Conservation (phyloP, 306 rosid species). For the Albizia julibrissin region DNA sequence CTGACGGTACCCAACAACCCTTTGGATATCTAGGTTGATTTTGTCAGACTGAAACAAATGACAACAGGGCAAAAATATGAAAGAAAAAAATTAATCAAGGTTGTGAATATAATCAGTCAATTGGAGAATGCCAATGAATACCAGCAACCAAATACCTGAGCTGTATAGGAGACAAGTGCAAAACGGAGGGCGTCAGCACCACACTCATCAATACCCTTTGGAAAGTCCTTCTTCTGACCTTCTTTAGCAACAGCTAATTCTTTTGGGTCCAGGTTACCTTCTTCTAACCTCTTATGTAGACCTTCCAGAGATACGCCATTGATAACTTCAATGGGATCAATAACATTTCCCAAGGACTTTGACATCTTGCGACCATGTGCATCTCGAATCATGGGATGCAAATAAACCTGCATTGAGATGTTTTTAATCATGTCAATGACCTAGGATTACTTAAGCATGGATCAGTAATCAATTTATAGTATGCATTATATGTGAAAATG, state of each 20-base stretch:
- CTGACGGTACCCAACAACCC: conserved; percentile 94
- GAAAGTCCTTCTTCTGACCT: conserved; percentile 90
- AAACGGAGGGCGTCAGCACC: conserved; percentile 97
- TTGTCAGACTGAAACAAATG: conserved; percentile 76
- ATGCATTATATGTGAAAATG: background rate
- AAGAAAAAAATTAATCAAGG: conserved; percentile 12
- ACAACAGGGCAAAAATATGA: conserved; percentile 14
- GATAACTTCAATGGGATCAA: conserved; percentile 93
- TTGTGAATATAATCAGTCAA: background rate
- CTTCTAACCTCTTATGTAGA: conserved; percentile 82
- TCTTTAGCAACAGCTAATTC: conserved; percentile 77
- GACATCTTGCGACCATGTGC: conserved; percentile 99
- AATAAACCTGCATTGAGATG: conserved; percentile 66
- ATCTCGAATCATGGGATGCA: conserved; percentile 99
- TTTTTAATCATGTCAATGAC: conserved; percentile 23
- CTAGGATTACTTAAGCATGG: background rate
- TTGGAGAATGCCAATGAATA: conserved; percentile 2
- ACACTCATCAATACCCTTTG: conserved; percentile 88
- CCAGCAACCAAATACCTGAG: conserved; percentile 59
- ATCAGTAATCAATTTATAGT: conserved; percentile 5
- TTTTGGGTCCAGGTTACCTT: conserved; percentile 83
- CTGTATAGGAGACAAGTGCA: conserved; percentile 89
- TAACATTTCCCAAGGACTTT: conserved; percentile 94
- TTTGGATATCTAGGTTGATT: conserved; percentile 90
- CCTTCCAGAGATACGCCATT: conserved; percentile 81